phyloP scores from a whole-genome alignment of 2,329 filamentous ascomycete species.

The Ampelomyces quisqualis region DNA sequence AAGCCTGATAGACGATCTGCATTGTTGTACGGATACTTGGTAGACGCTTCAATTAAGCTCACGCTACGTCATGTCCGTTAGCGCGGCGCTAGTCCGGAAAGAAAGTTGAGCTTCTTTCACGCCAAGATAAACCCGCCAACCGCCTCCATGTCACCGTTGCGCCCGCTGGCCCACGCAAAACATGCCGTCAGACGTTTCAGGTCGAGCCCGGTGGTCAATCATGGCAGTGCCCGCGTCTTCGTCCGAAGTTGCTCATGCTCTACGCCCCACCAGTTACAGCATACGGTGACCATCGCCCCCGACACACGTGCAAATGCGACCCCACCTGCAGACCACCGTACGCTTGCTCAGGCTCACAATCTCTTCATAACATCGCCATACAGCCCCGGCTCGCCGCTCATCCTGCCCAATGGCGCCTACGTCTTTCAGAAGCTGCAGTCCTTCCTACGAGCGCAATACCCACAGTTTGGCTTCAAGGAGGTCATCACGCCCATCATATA shows the following conservation, averaged over 20 bases:
- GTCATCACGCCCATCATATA: slow-evolving; percentile 90
- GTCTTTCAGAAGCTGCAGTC: slow-evolving; percentile 81
- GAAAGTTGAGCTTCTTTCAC: slow-evolving; percentile 18
- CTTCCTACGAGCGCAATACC: slow-evolving; percentile 81
- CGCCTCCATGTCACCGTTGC: slow-evolving; percentile 36
- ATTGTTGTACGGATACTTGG: slow-evolving; percentile 11
- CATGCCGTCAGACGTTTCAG: slow-evolving; percentile 11
- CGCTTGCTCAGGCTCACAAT: slow-evolving; percentile 59
- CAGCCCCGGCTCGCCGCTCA: slow-evolving; percentile 82
- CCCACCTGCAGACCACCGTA: slow-evolving; percentile 52
- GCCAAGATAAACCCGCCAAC: slow-evolving; percentile 18
- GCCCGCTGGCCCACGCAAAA: slow-evolving; percentile 21
- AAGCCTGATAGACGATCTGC: no score
- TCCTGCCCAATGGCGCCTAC: slow-evolving; percentile 76
- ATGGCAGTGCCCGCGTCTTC: slow-evolving; percentile 13
- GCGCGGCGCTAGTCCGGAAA: slow-evolving; percentile 28
- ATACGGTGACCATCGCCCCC: slow-evolving; percentile 22
- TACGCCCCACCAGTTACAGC: slow-evolving; percentile 28
- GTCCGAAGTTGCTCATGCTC: slow-evolving; percentile 40
- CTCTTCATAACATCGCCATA: slow-evolving; percentile 78
- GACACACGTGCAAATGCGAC: slow-evolving; percentile 28
- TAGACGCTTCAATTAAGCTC: background rate
- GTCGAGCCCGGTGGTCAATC: slow-evolving; percentile 3
- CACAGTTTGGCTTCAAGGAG: slow-evolving; percentile 81
- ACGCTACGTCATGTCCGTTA: slow-evolving; percentile 6